Base-by-base conservation (phyloP, 2,329 filamentous ascomycete species). In the Juglanconis sp. region DNA sequence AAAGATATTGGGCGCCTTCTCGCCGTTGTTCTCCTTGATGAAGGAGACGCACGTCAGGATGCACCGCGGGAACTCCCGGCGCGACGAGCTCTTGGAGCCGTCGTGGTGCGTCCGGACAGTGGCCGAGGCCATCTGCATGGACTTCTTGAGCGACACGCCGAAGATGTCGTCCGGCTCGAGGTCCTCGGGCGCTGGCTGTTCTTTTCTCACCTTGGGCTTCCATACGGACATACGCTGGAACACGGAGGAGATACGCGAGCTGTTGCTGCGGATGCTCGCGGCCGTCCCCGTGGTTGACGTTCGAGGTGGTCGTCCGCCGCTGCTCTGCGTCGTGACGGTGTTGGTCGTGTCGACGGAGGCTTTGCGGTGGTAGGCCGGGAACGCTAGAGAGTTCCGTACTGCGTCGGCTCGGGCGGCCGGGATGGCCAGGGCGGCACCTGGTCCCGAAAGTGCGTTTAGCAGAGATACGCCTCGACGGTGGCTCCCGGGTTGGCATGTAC, bases 21-120 rank as follows among this genome's bases (percentile, higher is more conserved):
- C 57, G 1, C 72, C 74, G 55, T 69, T 68, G 40, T 71, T 68
- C 31, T 71, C 63, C 57, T 67, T 73, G 62, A 78, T 65, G 61
- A 74, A 77, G 56, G 69, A 69, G 59, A 69, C 71, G 65, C 76
- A 79, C 50, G 73, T 72, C 51, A 77, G 71, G 51, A 79, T 68
- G 64, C 74, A 76, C 15, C 78, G 66, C 5, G 77, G 77, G 60
- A 78, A 79, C 9, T 74, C 73, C 32, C 74, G 72, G 36, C 71
- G 69, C 15, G 74, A 73, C 4, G 72, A 71, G 1, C 67, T 69
- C 30, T 70, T 69, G 50, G 69, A 70, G 17, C 70, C 69, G 48
- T 68, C 68, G 65, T 79, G 76, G 56, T 73, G 72, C 0, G 74
- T 75, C 60, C 73, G 72, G 6, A 75, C 75, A 1, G 72, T 66